phyloP scores from a whole-genome alignment of 768 basidiomycete species.

The Boletellus ananiceps region DNA sequence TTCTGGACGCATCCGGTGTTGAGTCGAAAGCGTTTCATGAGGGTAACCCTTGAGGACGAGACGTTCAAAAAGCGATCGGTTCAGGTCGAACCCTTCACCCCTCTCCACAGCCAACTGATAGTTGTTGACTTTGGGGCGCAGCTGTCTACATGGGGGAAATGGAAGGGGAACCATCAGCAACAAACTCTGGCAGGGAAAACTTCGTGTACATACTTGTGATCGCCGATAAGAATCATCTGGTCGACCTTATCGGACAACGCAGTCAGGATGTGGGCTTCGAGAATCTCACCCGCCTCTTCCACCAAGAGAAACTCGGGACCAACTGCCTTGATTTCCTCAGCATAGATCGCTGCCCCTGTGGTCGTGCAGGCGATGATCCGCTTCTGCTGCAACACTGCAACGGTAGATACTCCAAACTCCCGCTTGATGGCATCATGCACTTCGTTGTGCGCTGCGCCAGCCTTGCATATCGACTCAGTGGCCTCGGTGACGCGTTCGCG shows the following conservation, averaged over 20 bases:
- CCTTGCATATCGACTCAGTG: conserved; percentile 28
- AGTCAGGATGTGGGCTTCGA: conserved; percentile 63
- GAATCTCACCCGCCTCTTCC: conserved; percentile 69
- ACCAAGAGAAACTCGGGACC: conserved; percentile 53
- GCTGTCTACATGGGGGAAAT: conserved; percentile 46
- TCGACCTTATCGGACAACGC: conserved; percentile 43
- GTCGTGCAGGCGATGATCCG: conserved; percentile 67
- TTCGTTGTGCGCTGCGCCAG: conserved; percentile 35
- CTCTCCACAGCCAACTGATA: conserved; percentile 64
- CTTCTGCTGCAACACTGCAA: conserved; percentile 37
- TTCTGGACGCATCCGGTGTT: conserved; percentile 74
- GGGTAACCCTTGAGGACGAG: conserved; percentile 58
- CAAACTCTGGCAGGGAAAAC: not conserved
- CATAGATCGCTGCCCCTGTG: conserved; percentile 61
- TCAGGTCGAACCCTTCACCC: conserved; percentile 63
- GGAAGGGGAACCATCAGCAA: not conserved
- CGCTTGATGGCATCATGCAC: conserved; percentile 30
- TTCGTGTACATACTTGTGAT: conserved; percentile 54
- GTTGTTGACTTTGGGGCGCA: conserved; percentile 68
- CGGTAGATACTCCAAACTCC: conserved; percentile 32
- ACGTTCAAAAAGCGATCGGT: conserved; percentile 64
- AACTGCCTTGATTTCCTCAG: conserved; percentile 38
- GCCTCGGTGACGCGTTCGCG: conserved; percentile 30
- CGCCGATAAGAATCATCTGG: conserved; percentile 63
- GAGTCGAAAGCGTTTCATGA: conserved; percentile 48